Evolutionary conservation across 1,139 yeast genomes (phyloP).

Genomic region (Chernovozyma sophiae-reginae): DNA sequence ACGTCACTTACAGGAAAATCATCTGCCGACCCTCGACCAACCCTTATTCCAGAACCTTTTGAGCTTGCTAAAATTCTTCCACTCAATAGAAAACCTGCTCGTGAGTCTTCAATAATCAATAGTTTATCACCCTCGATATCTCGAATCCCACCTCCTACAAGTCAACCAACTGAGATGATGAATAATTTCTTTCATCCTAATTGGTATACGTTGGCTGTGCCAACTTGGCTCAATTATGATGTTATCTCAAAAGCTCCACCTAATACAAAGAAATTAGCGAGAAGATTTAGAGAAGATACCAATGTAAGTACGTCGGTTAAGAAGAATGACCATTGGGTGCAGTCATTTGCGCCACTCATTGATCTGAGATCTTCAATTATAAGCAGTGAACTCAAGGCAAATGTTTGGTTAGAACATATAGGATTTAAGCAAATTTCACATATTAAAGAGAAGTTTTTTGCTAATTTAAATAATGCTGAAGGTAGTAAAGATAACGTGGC

Average conservation of each 20-base stretch:
- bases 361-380: constrained; percentile 72
- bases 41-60: constrained; percentile 57
- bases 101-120: constrained; percentile 41
- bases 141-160: constrained; percentile 56
- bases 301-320: constrained; percentile 9
- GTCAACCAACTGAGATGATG: constrained; percentile 64
- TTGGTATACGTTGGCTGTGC: constrained; percentile 76
- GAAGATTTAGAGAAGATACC: constrained; percentile 5
- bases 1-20: constrained; percentile 64
- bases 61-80: constrained; percentile 59
- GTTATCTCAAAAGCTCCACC: constrained; percentile 12
- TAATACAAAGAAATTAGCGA: constrained; percentile 4
- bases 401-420: constrained; percentile 75
- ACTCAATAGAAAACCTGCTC: constrained; percentile 25
- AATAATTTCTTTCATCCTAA: constrained; percentile 78
- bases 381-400: constrained; percentile 57
- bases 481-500: neutral
- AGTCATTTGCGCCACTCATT: constrained; percentile 73
- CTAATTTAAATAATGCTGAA: neutral
- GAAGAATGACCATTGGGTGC: constrained; percentile 42
- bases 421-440: constrained; percentile 52
- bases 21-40: constrained; percentile 60
- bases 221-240: constrained; percentile 73
- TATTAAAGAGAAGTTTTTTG: constrained; percentile 25
- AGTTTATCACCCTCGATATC: constrained; percentile 45